A percentile compares a stretch with the other conserved stretches of the same genome.
phyloP scores from a whole-genome alignment of 495 filamentous ascomycete genomes.

The Annulohypoxylon moriforme region DNA sequence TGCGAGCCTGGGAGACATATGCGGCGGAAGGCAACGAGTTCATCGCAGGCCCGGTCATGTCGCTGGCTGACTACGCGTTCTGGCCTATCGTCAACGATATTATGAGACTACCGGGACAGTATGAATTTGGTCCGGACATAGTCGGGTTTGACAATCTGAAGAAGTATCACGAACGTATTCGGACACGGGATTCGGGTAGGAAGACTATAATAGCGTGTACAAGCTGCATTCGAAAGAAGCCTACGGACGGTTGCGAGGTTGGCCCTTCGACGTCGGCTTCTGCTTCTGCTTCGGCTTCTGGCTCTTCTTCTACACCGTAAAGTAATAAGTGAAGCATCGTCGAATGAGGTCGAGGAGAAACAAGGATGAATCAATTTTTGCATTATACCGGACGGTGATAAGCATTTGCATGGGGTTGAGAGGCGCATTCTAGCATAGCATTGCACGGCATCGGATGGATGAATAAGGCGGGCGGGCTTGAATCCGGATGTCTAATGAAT shows the following conservation, averaged over 20 bases:
- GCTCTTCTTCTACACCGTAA: neutral
- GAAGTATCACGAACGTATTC: conserved; percentile 65
- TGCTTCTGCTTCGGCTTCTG: neutral
- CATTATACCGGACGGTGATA: neutral
- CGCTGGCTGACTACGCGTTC: conserved; percentile 75
- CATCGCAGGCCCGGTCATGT: conserved; percentile 65
- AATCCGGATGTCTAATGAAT: neutral
- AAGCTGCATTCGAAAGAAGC: conserved; percentile 8
- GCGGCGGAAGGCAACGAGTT: conserved; percentile 60
- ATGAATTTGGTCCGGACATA: conserved; percentile 41
- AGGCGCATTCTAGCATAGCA: conserved; percentile 23
- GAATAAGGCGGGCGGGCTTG: neutral
- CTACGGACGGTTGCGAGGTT: neutral
- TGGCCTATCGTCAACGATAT: conserved; percentile 77
- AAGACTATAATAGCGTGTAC: conserved; percentile 49
- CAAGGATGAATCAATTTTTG: neutral
- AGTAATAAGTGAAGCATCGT: neutral
- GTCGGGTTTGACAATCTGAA: conserved; percentile 57
- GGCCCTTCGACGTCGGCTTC: neutral
- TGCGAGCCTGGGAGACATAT: conserved; percentile 63
- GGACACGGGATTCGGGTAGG: conserved; percentile 60
- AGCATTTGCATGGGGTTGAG: conserved; percentile 22
- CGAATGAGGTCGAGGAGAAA: neutral
- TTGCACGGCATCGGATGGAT: neutral
- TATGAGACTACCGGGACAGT: conserved; percentile 45